A percentile compares a stretch with the other conserved stretches of the same genome.
Evolutionary conservation across 225 moss, liverwort and hornwort genomes (phyloP).

Genomic region (Rhytidiadelphus loreus): DNA sequence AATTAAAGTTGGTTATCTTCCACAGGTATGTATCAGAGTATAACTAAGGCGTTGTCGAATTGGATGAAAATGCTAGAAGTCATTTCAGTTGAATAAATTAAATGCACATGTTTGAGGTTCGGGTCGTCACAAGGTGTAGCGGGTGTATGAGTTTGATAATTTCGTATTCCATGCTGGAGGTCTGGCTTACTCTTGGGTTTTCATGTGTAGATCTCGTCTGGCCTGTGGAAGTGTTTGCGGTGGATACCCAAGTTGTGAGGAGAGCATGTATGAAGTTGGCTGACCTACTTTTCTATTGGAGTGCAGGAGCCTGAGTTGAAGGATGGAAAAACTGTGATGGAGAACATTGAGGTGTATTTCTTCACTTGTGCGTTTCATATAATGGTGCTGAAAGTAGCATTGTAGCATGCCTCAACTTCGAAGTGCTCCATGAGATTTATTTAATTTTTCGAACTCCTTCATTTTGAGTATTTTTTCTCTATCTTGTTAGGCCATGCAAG

Average conservation of each 20-base stretch:
- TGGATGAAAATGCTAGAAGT: background rate
- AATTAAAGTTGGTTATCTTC: conserved; percentile 73
- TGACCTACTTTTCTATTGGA: background rate
- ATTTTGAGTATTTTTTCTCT: background rate
- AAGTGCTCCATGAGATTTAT: background rate
- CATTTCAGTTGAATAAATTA: background rate
- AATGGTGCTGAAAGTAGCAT: background rate
- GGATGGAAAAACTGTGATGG: conserved; percentile 84
- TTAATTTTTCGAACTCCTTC: background rate
- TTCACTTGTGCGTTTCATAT: background rate
- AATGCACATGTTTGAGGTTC: background rate
- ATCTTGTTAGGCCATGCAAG: background rate
- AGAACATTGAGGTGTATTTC: conserved; percentile 74
- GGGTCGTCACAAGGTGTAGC: background rate
- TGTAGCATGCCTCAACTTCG: background rate
- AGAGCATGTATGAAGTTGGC: background rate
- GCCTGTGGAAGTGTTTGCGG: background rate
- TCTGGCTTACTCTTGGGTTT: background rate
- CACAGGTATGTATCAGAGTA: conserved; percentile 42
- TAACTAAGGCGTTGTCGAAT: background rate
- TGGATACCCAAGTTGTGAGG: background rate
- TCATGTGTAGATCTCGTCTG: background rate
- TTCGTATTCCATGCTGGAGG: background rate
- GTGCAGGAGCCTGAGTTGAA: conserved; percentile 79
- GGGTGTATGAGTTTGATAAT: background rate